Base-by-base conservation (phyloP, 1,284 basidiomycete species). In the Cryptococcus neoformans region DNA sequence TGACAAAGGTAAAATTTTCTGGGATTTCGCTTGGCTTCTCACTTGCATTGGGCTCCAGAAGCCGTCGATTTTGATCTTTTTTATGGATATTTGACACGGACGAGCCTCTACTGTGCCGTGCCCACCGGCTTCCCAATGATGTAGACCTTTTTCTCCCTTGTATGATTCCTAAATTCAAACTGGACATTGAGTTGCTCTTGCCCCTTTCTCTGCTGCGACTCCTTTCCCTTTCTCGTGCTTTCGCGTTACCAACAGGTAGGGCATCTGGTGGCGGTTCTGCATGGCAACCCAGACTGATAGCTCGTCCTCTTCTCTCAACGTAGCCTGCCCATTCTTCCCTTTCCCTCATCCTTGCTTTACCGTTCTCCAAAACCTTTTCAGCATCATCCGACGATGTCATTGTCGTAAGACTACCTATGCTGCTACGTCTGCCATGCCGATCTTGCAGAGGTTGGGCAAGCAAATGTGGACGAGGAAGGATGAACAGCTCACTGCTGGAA, bases 401-500 rank as follows among this genome's bases (percentile, higher is more conserved):
- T 21, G 49, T 40, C 36, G 49, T 17, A 17, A 40, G 28, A 38
- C 49, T 51, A 16, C 41, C 17, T 11, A 51, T 17, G 21, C 49
- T 51, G 38, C 37, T 51, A 12, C 37, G 34, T 11, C 37, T 28
- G 35, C 7, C 37, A 14, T 51, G 49, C 11, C 36, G 4, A n/a
- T 21, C 11, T 14, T n/a, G 14, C 9, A 9, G 12, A 9, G 49
- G 39, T 39, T 40, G 14, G 7, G 28, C 34, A 28, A 66, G 60
- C 48, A 76, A 60, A 10, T 64, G 58, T 1, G 74, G 74, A 21
- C 64, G 61, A 14, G 74, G 73, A 44, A 73, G 60, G 16, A 72
- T 64, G 44, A 73, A 60, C 51, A 68, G 62, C 50, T 74, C 74
- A 57, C 74, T 73, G 58, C 71, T 57, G 8, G 69, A 70, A 17